Conservation (phyloP, 2,329 filamentous ascomycete species). For the Ophiosphaerella herpotricha region DNA sequence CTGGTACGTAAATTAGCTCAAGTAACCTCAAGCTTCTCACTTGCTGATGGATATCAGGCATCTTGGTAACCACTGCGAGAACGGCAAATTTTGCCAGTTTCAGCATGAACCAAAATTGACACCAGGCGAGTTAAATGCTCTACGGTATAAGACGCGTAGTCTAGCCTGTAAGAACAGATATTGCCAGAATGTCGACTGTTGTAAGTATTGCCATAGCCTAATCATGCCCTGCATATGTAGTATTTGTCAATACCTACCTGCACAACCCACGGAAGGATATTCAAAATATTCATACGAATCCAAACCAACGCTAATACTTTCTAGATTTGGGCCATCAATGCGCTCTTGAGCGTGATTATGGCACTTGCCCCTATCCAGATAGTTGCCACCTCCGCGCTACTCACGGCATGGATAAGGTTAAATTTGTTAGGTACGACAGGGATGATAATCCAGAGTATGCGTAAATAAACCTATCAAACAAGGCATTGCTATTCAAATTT, state of each 20-base stretch:
- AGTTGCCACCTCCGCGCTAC: slow-evolving; percentile 46
- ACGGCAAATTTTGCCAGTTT: slow-evolving; percentile 50
- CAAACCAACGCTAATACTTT: slow-evolving; percentile 6
- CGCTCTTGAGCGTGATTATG: slow-evolving; percentile 39
- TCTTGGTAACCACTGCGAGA: slow-evolving; percentile 44
- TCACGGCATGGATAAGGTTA: slow-evolving; percentile 48
- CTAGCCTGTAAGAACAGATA: slow-evolving; percentile 44
- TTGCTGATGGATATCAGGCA: slow-evolving; percentile 10
- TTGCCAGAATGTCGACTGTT: slow-evolving; percentile 50
- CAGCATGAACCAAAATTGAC: slow-evolving; percentile 48
- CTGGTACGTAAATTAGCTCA: slow-evolving; percentile 7
- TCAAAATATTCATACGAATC: too few species aligned
- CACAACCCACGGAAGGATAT: too few species aligned
- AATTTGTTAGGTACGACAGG: slow-evolving; percentile 28
- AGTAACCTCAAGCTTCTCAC: too few species aligned
- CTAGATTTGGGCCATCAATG: slow-evolving; percentile 49
- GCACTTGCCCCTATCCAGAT: slow-evolving; percentile 44
- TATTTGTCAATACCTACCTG: too few species aligned
- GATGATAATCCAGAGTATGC: slow-evolving; percentile 26
- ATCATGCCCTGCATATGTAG: too few species aligned
- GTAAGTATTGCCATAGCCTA: slow-evolving; percentile 23
- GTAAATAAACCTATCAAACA: not conserved
- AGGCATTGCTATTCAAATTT: too few species aligned
- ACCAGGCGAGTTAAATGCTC: slow-evolving; percentile 44
- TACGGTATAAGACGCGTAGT: slow-evolving; percentile 50